Conservation (phyloP, 306 rosid genomes). For the Lathyrus aphaca region DNA sequence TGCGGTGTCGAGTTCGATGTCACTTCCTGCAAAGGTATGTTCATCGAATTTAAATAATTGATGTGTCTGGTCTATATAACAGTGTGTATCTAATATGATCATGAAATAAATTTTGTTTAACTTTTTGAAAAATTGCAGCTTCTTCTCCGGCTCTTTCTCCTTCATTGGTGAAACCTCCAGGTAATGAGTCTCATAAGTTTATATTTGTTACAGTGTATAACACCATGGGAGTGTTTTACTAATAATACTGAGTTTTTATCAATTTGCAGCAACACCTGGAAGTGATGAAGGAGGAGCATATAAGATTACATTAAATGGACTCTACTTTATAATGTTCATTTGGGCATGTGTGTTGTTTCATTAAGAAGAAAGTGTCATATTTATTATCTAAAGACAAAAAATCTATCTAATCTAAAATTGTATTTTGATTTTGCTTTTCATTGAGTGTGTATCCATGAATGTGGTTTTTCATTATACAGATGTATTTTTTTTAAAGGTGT, state of each 20-base stretch:
- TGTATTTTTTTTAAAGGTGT: neutral
- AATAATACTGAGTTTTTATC: neutral
- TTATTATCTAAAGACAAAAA: too few relatives aligned
- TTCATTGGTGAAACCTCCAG: constrained; percentile 13
- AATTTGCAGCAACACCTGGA: constrained; percentile 31
- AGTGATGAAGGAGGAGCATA: constrained; percentile 36
- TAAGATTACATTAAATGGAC: constrained; percentile 33
- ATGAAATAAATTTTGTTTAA: neutral
- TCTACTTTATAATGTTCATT: constrained; percentile 26
- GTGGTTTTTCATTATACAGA: too few relatives aligned
- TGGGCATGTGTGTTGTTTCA: constrained; percentile 39
- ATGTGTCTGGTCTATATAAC: neutral
- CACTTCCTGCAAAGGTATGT: constrained; percentile 36
- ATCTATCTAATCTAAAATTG: neutral
- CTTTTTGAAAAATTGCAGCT: constrained; percentile 3
- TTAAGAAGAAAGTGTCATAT: constrained; percentile 19
- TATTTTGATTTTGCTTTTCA: neutral
- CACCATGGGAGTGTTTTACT: neutral
- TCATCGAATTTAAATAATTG: neutral
- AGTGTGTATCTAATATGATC: too few relatives aligned
- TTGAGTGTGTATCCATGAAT: neutral
- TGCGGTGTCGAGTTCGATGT: constrained; percentile 47
- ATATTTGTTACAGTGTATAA: too few relatives aligned
- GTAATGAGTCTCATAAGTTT: constrained; percentile 14
- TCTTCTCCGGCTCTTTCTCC: constrained; percentile 31